phyloP scores from a whole-genome alignment of 345 rosid species.

The Erysimum cheiranthoides region DNA sequence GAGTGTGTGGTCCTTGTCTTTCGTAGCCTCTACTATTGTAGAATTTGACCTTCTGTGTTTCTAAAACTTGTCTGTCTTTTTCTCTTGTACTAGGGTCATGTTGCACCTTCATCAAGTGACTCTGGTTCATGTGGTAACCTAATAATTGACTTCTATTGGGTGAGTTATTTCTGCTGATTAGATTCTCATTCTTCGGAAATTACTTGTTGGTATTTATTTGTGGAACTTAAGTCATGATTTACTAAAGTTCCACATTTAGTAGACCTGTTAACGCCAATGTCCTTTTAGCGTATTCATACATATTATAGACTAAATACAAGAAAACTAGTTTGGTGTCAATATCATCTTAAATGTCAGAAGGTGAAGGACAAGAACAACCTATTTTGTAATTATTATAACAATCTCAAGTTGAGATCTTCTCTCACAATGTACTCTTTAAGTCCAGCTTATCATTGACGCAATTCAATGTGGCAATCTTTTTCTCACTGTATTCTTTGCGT shows the following conservation, averaged over 20 bases:
- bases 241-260: background rate
- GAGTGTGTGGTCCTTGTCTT: conserved; percentile 26
- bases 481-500: conserved; percentile 31
- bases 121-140: conserved; percentile 94
- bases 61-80: conserved; percentile 10
- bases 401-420: conserved; percentile 15
- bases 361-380: background rate
- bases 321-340: conserved; percentile 7
- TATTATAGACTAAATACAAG: background rate
- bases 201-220: conserved; percentile 1
- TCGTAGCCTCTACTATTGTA: conserved; percentile 6
- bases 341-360: conserved; percentile 9
- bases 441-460: conserved; percentile 20
- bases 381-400: background rate
- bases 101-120: conserved; percentile 94
- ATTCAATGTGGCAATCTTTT: conserved; percentile 3
- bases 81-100: conserved; percentile 68
- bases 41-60: conserved; percentile 35
- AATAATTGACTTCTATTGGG: conserved; percentile 97
- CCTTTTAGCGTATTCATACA: background rate
- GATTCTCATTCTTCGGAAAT: conserved; percentile 10
- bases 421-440: conserved; percentile 20
- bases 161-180: conserved; percentile 48
- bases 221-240: conserved; percentile 18
- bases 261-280: conserved; percentile 16